phyloP scores from a whole-genome alignment of 2,329 filamentous ascomycete species.

The Periconia sp. region DNA sequence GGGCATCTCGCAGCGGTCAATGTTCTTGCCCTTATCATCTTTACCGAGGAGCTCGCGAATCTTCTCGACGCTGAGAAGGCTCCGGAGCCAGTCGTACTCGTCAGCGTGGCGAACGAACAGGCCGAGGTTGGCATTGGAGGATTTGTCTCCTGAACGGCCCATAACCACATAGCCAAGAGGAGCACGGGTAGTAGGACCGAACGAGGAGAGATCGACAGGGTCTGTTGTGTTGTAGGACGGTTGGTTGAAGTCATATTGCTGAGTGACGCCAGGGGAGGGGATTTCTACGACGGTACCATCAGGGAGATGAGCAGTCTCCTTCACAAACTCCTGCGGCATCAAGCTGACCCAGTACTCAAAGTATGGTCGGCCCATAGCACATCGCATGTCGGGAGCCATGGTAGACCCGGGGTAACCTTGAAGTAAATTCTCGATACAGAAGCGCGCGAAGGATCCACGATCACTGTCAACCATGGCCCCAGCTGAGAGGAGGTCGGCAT shows the following conservation, averaged over 20 bases:
- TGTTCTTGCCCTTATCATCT: conserved; percentile 49
- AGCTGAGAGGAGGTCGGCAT: conserved; percentile 22
- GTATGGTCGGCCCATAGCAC: conserved; percentile 25
- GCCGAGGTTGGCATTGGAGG: conserved; percentile 51
- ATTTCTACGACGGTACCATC: conserved; percentile 20
- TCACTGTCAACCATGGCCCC: conserved; percentile 22
- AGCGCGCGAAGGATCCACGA: conserved; percentile 25
- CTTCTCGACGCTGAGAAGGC: conserved; percentile 48
- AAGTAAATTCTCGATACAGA: conserved; percentile 25
- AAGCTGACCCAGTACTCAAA: conserved; percentile 29
- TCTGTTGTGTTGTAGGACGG: conserved; percentile 17
- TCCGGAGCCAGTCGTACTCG: conserved; percentile 52
- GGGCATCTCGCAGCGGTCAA: conserved; percentile 33
- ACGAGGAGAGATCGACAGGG: conserved; percentile 26
- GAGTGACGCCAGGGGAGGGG: conserved; percentile 15
- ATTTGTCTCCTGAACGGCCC: conserved; percentile 50
- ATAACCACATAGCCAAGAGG: conserved; percentile 50
- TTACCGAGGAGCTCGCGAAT: conserved; percentile 52
- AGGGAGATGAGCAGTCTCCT: conserved; percentile 22
- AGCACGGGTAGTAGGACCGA: conserved; percentile 34
- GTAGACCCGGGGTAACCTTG: conserved; percentile 28
- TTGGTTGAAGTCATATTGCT: conserved; percentile 22
- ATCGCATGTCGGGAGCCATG: conserved; percentile 29
- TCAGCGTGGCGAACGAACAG: conserved; percentile 48
- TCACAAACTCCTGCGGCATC: conserved; percentile 20